A percentile compares a stretch with the other conserved stretches of the same genome.
Evolutionary conservation across 2,329 filamentous ascomycete genomes (phyloP).

Genomic region (Penicillium freii): DNA sequence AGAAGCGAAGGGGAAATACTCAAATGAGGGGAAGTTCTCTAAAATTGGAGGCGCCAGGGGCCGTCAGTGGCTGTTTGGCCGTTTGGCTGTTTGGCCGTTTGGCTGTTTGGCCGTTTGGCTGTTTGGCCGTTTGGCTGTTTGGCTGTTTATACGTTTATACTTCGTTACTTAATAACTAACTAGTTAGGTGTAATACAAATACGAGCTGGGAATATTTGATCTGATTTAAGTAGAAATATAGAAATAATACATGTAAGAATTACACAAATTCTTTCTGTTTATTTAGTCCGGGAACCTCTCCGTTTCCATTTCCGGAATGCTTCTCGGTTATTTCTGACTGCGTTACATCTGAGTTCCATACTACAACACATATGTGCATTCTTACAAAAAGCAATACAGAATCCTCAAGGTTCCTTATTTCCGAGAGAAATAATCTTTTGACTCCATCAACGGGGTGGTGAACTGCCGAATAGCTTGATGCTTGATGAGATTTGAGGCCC

Average conservation of each 20-base stretch:
- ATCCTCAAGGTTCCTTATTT: not conserved
- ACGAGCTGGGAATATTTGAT: not conserved
- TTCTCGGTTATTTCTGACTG: not conserved
- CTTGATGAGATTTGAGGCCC: not conserved
- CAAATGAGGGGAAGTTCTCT: constrained; percentile 27
- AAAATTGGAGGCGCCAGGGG: constrained; percentile 23
- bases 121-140: too few species aligned
- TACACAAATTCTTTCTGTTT: not conserved
- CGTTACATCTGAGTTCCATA: not conserved
- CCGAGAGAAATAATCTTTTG: not conserved
- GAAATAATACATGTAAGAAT: not conserved
- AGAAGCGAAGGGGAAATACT: constrained; percentile 9
- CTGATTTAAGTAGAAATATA: not conserved
- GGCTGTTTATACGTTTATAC: constrained; percentile 13
- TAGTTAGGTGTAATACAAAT: not conserved
- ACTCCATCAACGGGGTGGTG: not conserved
- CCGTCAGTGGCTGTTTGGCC: not conserved
- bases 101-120: not conserved
- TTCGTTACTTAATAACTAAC: not conserved
- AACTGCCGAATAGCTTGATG: not conserved
- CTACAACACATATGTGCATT: not conserved
- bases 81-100: not conserved
- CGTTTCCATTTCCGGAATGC: not conserved
- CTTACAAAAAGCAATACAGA: too few species aligned
- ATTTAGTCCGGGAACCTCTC: not conserved